Percentiles rank a stretch among this genome's conserved stretches.
These are phyloP conservation scores for Pseudogymnoascus pannorum DNA, from an alignment of 2,329 filamentous ascomycete species.

Conservation along the genomic window DNA sequence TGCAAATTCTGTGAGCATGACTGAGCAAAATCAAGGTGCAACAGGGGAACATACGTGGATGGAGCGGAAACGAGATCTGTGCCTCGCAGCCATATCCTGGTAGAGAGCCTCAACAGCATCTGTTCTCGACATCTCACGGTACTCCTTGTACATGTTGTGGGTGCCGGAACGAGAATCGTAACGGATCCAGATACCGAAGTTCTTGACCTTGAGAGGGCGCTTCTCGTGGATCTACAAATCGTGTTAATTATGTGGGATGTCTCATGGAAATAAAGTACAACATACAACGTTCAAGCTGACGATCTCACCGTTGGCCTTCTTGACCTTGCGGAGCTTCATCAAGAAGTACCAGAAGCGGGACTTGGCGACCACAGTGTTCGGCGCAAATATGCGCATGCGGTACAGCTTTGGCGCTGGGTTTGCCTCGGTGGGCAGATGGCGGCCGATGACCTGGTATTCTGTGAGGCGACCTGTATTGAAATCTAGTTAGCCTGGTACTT, in stretches of 20 bases:
- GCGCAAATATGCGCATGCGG: slow-evolving; percentile 99
- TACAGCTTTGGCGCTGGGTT: slow-evolving; percentile 98
- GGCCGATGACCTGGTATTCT: slow-evolving; percentile 99
- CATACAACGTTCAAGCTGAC: slow-evolving; percentile 92
- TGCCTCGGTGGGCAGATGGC: slow-evolving; percentile 94
- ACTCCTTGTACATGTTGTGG: slow-evolving; percentile 99
- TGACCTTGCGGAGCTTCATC: slow-evolving; percentile 98
- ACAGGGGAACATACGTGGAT: slow-evolving; percentile 72
- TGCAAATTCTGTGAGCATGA: slow-evolving; percentile 12
- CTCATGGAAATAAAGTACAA: slow-evolving; percentile 22
- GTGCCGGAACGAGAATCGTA: slow-evolving; percentile 99
- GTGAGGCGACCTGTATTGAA: slow-evolving; percentile 80
- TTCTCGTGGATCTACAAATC: slow-evolving; percentile 82
- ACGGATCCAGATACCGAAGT: slow-evolving; percentile 99
- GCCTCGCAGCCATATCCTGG: slow-evolving; percentile 99
- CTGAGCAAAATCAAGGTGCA: neutral
- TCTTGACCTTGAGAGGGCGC: slow-evolving; percentile 99
- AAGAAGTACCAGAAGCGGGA: slow-evolving; percentile 99
- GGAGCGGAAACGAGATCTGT: slow-evolving; percentile 95
- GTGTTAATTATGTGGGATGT: slow-evolving; percentile 15
- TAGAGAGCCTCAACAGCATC: slow-evolving; percentile 96
- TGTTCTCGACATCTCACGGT: slow-evolving; percentile 95
- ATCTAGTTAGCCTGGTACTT: slow-evolving; percentile 28
- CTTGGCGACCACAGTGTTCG: slow-evolving; percentile 97
- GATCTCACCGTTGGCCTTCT: slow-evolving; percentile 99